Evolutionary conservation across 2,329 filamentous ascomycete species (phyloP).

Genomic region (Akanthomyces dipterigenus): DNA sequence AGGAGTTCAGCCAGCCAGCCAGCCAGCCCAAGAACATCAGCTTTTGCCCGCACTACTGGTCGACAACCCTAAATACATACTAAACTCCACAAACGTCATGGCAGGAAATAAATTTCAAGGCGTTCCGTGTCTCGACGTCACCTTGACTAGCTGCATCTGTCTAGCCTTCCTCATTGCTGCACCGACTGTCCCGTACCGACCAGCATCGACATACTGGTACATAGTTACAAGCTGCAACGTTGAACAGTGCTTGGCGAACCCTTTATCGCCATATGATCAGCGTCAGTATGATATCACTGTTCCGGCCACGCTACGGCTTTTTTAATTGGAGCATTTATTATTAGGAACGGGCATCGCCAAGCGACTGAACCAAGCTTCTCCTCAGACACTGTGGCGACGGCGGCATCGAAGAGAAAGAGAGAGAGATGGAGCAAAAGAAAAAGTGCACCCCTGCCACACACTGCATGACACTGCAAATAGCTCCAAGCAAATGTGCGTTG

Average conservation of each 20-base stretch:
- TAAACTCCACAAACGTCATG: not conserved
- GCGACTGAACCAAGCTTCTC: not conserved
- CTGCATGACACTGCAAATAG: not conserved
- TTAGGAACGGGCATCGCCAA: not conserved
- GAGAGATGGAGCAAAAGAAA: not conserved
- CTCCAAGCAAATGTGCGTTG: not conserved
- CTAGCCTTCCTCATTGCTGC: not conserved
- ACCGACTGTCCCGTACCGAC: not conserved
- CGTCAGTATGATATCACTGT: not conserved
- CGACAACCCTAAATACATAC: not conserved
- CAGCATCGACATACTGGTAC: not conserved
- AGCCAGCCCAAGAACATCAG: not conserved
- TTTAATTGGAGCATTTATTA: not conserved
- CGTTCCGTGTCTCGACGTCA: not conserved
- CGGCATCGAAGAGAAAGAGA: not conserved
- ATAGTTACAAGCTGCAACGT: not conserved
- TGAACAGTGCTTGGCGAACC: not conserved
- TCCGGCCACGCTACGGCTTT: not conserved
- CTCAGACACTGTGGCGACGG: not conserved
- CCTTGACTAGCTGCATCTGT: not conserved
- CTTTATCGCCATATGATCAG: not conserved
- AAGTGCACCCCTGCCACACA: not conserved
- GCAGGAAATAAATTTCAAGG: not conserved
- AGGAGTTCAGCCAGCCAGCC: not conserved
- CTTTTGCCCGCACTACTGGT: not conserved